A percentile compares a stretch with the other conserved stretches of the same genome.
Evolutionary conservation across 306 rosid species (phyloP).

Genomic region (Cucumis cinereus): DNA sequence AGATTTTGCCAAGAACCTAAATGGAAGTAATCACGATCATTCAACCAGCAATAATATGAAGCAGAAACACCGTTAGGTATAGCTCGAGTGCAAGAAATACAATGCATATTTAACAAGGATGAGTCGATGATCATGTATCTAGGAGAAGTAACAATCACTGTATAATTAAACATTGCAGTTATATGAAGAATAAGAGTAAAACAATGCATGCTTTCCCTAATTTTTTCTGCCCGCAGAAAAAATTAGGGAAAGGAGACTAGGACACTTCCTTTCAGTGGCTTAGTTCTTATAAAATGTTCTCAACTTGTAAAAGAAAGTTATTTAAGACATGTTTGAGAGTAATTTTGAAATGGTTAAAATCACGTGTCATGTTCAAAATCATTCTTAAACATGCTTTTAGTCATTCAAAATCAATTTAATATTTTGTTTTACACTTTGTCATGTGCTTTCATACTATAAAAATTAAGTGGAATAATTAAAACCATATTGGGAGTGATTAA

Average conservation of each 20-base stretch:
- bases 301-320: neutral
- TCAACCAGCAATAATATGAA: slow-evolving; percentile 10
- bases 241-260: neutral
- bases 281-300: neutral
- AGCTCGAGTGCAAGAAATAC: neutral
- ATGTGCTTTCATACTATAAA: no score
- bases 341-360: no score
- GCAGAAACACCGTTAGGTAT: neutral
- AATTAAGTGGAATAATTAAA: no score
- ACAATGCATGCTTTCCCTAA: neutral
- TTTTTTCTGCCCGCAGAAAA: no score
- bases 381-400: no score
- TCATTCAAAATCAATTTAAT: no score
- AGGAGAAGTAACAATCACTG: neutral
- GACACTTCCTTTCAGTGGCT: neutral
- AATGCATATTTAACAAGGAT: neutral
- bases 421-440: no score
- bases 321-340: no score
- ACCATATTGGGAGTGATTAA: no score
- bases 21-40: slow-evolving; percentile 15
- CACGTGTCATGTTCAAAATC: no score
- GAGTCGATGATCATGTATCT: neutral
- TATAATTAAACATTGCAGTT: neutral
- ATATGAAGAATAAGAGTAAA: neutral
- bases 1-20: slow-evolving; percentile 87